Base-by-base conservation (phyloP, 129 eudicot species). In the Lactuca saligna region DNA sequence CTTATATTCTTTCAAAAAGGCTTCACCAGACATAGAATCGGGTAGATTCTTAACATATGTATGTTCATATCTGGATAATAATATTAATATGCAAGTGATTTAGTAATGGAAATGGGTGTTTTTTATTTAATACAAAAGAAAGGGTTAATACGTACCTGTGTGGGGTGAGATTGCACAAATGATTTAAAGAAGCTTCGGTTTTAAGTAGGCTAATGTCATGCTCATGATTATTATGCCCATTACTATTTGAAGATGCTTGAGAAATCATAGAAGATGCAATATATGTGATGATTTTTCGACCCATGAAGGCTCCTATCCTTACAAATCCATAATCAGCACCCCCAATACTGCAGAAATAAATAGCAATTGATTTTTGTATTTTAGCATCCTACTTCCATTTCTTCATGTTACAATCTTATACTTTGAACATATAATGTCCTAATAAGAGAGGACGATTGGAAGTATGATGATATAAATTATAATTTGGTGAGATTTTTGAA, bases 321-420 rank as follows among this genome's bases (percentile, higher is more conserved):
- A 92, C 98, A 55, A 96, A 92, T 73, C 98, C 98, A 79, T 92
- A 92, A 75, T 92, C 98, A 61, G 96, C 96, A 64, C 98, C 98
- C 59, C 96, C 98, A 50, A 92, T 81, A 69, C 98, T 92, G 87
- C 75, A 72, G 50, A 81, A 46, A 35, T 38, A 33, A 66, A 35
- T 16, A 15, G 7, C 17, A 44, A 12, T 39, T 7, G 10, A 7
- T 39, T 39, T 39, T 7, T 39, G 0, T 39, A 39, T 5, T 39
- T 39, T 39, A 7, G 44, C 44, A 39, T 39, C 44, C 9, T 39
- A 39, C 44, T 39, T 39, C 8, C 44, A 39, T 39, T 39, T 39
- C 44, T 39, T 39, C 9, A 2, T 39, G 7, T 39, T 39, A 39
- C 44, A 39, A 39, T 25, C 10, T 4, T 39, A 7, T 39, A 39